Conservation (phyloP, 1,139 yeast species). For the Zygosaccharomyces pseudobailii region DNA sequence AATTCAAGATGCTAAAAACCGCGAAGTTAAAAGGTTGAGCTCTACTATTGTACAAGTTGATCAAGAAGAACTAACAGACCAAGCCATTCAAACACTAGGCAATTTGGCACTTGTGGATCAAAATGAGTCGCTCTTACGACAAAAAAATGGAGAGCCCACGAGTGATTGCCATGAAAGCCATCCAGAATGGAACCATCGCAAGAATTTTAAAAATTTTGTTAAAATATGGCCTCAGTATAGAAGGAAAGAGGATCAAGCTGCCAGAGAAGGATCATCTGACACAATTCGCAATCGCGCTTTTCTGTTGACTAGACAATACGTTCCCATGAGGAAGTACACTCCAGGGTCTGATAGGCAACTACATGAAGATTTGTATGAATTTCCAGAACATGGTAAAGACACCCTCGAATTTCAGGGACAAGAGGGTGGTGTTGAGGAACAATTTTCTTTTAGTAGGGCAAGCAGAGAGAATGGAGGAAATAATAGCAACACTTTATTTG, state of each 20-base stretch:
- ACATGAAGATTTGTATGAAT: constrained; percentile 5
- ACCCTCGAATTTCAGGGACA: neutral
- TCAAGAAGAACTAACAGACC: constrained; percentile 29
- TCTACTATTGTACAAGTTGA: constrained; percentile 25
- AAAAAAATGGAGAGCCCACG: neutral
- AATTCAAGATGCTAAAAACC: constrained; percentile 32
- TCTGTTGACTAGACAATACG: constrained; percentile 28
- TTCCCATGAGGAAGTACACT: constrained; percentile 16
- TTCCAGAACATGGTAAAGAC: neutral
- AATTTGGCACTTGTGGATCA: constrained; percentile 34
- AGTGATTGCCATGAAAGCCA: constrained; percentile 7
- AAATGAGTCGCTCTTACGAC: constrained; percentile 14
- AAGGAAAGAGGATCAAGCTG: neutral
- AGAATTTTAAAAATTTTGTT: constrained; percentile 36
- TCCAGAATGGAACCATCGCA: constrained; percentile 31
- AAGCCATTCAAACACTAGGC: constrained; percentile 28
- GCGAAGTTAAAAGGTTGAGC: constrained; percentile 29
- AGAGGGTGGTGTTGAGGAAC: constrained; percentile 4
- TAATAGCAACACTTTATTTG: constrained; percentile 16
- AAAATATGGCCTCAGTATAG: constrained; percentile 28
- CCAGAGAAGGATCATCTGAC: constrained; percentile 9
- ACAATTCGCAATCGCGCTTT: constrained; percentile 18
- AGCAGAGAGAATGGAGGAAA: constrained; percentile 4
- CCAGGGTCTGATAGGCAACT: constrained; percentile 3
- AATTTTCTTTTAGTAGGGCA: constrained; percentile 9